Evolutionary conservation across 2,329 filamentous ascomycete species (phyloP).

Genomic region (Ophiostoma australiae): DNA sequence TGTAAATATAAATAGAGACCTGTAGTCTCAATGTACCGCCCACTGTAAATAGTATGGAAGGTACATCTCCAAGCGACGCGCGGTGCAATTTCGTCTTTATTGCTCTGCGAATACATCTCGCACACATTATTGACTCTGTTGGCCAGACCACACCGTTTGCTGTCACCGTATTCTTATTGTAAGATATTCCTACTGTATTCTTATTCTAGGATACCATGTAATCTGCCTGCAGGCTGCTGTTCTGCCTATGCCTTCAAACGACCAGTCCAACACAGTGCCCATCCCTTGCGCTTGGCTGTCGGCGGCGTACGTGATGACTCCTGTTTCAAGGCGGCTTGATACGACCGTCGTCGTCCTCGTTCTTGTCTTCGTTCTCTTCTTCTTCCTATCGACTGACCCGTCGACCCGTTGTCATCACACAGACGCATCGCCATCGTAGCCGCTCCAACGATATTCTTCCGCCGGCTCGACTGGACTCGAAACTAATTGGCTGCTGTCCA

Average conservation of each 20-base stretch:
- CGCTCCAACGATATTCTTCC: not conserved
- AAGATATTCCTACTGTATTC: too few species aligned
- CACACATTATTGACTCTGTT: not conserved
- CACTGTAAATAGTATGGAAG: not conserved
- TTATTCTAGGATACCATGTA: too few species aligned
- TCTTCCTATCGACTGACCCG: not conserved
- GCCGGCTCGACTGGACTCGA: not conserved
- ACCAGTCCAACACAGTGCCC: not conserved
- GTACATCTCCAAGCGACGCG: slow-evolving; percentile 7
- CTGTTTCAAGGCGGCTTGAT: not conserved
- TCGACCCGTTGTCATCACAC: not conserved
- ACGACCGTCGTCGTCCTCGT: not conserved
- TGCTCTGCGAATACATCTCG: not conserved
- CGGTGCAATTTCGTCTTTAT: slow-evolving; percentile 9
- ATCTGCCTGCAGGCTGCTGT: not conserved
- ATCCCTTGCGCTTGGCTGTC: slow-evolving; percentile 6
- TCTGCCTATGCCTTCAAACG: not conserved
- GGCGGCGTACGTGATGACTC: not conserved
- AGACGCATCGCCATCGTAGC: not conserved
- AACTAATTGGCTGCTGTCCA: not conserved
- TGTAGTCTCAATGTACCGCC: not conserved
- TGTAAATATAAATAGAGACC: not conserved
- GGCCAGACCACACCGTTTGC: not conserved
- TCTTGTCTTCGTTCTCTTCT: not conserved
- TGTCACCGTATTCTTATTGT: not conserved